A percentile compares a stretch with the other conserved stretches of the same genome.
These are phyloP conservation scores for Sporothrix curviconia DNA, from an alignment of 2,329 filamentous ascomycete species.

Conservation along the genomic window DNA sequence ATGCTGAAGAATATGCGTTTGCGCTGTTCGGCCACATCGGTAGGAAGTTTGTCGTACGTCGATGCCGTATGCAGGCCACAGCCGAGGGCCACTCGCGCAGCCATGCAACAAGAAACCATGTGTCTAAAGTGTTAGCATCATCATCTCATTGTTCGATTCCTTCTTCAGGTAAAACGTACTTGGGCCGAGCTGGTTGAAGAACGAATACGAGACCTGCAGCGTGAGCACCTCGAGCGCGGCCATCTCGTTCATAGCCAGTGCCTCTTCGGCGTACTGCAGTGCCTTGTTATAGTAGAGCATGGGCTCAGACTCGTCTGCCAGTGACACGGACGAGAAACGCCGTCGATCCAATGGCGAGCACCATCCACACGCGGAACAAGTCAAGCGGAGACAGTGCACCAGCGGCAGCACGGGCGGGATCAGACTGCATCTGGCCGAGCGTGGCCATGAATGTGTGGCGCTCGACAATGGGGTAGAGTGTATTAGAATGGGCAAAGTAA, in stretches of 20 bases:
- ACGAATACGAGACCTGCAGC: conserved; percentile 42
- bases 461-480: conserved; percentile 38
- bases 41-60: conserved; percentile 29
- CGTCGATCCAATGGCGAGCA: conserved; percentile 41
- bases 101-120: conserved; percentile 37
- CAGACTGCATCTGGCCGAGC: conserved; percentile 26
- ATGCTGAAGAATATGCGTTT: conserved; percentile 41
- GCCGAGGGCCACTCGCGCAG: conserved; percentile 37
- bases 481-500: conserved; percentile 42
- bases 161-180: conserved; percentile 28
- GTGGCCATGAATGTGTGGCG: conserved; percentile 29
- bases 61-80: conserved; percentile 23
- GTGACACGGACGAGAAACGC: conserved; percentile 36
- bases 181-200: conserved; percentile 41
- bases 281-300: conserved; percentile 38
- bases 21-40: conserved; percentile 30
- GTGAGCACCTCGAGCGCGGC: conserved; percentile 38
- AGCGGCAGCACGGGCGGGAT: conserved; percentile 24
- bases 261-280: conserved; percentile 34
- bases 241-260: conserved; percentile 33
- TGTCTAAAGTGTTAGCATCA: conserved; percentile 2
- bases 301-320: conserved; percentile 38
- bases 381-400: conserved; percentile 28
- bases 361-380: conserved; percentile 41
- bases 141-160: background rate